These are phyloP conservation scores for Rhynchospora pubera DNA, from an alignment of 176 grass and related monocot species.

Conservation along the genomic window DNA sequence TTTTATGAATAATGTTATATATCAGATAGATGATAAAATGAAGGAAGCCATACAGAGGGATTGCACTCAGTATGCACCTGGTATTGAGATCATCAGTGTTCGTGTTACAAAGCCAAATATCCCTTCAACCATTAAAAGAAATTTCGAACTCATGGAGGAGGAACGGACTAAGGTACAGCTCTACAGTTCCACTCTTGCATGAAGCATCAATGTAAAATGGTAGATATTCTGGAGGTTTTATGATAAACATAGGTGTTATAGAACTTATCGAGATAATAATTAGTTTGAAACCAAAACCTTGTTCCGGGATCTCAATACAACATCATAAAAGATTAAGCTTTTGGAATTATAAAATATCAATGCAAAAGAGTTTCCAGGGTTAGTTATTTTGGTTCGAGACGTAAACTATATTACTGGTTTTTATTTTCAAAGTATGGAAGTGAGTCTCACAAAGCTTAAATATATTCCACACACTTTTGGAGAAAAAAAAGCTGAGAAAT, in stretches of 20 bases:
- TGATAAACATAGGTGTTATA: not conserved
- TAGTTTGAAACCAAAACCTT: not conserved
- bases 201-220: not conserved
- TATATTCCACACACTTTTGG: not conserved
- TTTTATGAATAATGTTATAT: slow-evolving; percentile 6
- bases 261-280: not conserved
- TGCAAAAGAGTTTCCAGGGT: not conserved
- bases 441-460: not conserved
- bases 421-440: not conserved
- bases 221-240: not conserved
- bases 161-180: slow-evolving; percentile 86
- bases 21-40: slow-evolving; percentile 96
- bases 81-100: slow-evolving; percentile 91
- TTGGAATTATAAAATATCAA: not conserved
- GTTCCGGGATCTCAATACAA: not conserved
- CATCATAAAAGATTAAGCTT: not conserved
- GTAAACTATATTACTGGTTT: not conserved
- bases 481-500: not conserved
- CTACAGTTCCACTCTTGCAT: not conserved
- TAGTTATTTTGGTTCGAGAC: not conserved
- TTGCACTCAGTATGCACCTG: slow-evolving; percentile 92
- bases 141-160: slow-evolving; percentile 99
- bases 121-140: slow-evolving; percentile 74
- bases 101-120: slow-evolving; percentile 98
- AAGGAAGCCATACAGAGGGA: slow-evolving; percentile 98